phyloP scores from a whole-genome alignment of 345 rosid species.

The Salix viminalis region DNA sequence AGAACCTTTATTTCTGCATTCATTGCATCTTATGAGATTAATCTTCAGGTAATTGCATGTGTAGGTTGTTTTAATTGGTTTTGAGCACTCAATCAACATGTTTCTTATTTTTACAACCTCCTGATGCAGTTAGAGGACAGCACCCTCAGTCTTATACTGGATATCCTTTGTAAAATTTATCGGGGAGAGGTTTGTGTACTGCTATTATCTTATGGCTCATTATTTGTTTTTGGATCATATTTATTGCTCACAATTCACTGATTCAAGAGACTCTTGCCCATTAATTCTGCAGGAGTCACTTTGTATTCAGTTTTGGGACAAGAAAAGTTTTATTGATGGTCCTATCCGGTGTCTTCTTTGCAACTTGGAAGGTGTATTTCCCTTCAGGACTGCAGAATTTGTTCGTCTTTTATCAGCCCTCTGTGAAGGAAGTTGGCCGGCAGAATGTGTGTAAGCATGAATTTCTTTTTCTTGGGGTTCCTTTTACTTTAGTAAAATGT shows the following conservation, averaged over 20 bases:
- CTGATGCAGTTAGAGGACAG: conserved; percentile 61
- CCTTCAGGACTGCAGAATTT: conserved; percentile 65
- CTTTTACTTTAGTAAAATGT: not conserved
- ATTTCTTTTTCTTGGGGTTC: not conserved
- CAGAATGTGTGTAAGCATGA: conserved; percentile 87
- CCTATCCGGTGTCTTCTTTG: conserved; percentile 92
- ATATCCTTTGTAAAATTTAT: conserved; percentile 81
- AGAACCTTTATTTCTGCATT: conserved; percentile 88
- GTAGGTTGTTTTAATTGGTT: conserved; percentile 8
- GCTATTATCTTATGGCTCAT: conserved; percentile 11
- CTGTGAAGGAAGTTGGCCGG: conserved; percentile 95
- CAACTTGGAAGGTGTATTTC: conserved; percentile 86
- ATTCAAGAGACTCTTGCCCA: conserved; percentile 22
- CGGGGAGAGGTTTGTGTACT: conserved; percentile 69
- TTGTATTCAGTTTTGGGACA: conserved; percentile 96
- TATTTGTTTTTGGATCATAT: conserved; percentile 6
- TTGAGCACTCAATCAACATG: not conserved
- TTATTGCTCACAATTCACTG: conserved; percentile 10
- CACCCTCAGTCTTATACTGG: conserved; percentile 69
- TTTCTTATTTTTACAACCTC: conserved; percentile 12
- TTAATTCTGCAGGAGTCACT: conserved; percentile 71
- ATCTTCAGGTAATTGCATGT: conserved; percentile 54
- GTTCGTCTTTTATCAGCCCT: conserved; percentile 76
- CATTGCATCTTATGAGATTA: conserved; percentile 91
- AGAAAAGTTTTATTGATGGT: conserved; percentile 81